Percentiles rank a stretch among this genome's conserved stretches.
Evolutionary conservation across 1,139 yeast species (phyloP).

Genomic region (Kurtzmaniella quercitrusa): DNA sequence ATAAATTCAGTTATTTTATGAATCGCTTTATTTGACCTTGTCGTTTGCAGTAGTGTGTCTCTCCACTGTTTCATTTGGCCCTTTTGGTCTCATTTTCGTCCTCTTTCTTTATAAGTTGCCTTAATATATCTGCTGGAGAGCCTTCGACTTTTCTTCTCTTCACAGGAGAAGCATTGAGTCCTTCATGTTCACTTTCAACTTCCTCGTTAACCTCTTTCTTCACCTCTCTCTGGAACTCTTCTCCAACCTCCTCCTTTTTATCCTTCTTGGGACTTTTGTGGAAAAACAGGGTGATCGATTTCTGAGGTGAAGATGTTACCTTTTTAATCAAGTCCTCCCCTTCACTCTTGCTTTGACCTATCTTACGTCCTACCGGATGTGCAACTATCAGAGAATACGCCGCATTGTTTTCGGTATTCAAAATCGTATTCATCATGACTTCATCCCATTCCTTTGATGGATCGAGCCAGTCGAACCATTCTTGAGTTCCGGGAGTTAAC

Average conservation of each 20-base stretch:
- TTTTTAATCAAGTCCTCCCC: slow-evolving; percentile 39
- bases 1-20: too few relatives aligned
- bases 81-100: background rate
- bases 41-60: too few relatives aligned
- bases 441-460: slow-evolving; percentile 39
- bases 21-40: too few relatives aligned
- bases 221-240: too few relatives aligned
- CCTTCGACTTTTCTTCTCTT: background rate
- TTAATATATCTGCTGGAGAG: background rate
- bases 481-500: slow-evolving; percentile 50
- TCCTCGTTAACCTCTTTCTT: background rate
- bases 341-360: slow-evolving; percentile 58
- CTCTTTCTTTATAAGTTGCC: background rate
- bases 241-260: background rate
- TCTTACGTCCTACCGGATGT: slow-evolving; percentile 56
- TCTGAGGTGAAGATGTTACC: slow-evolving; percentile 14
- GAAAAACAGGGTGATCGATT: slow-evolving; percentile 28
- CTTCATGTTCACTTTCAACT: background rate
- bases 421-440: slow-evolving; percentile 27
- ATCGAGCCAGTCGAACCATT: slow-evolving; percentile 63
- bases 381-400: slow-evolving; percentile 44
- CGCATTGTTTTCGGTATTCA: slow-evolving; percentile 33
- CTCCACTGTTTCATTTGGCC: too few relatives aligned
- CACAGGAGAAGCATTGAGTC: background rate
- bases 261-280: slow-evolving; percentile 1